A percentile compares a stretch with the other conserved stretches of the same genome.
These are phyloP conservation scores for Hymenoscyphus fraxineus DNA, from an alignment of 2,329 filamentous ascomycete species.

Conservation along the genomic window DNA sequence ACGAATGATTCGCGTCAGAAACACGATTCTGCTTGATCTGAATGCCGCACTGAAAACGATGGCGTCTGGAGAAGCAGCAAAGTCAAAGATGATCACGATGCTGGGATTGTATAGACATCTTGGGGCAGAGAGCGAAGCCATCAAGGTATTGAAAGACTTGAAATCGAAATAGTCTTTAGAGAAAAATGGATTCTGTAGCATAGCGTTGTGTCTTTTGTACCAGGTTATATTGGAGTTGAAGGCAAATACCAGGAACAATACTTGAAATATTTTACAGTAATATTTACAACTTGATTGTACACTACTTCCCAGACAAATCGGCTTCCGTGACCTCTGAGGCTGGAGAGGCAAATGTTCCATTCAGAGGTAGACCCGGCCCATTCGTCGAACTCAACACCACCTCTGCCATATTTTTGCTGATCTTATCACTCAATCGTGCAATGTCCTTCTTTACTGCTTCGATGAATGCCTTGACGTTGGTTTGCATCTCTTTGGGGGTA, in stretches of 20 bases:
- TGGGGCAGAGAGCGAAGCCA: constrained; percentile 55
- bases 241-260: constrained; percentile 28
- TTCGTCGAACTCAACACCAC: constrained; percentile 83
- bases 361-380: constrained; percentile 82
- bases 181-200: constrained; percentile 33
- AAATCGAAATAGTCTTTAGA: constrained; percentile 22
- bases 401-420: constrained; percentile 69
- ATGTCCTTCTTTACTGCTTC: constrained; percentile 76
- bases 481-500: constrained; percentile 78
- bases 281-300: constrained; percentile 32
- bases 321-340: constrained; percentile 53
- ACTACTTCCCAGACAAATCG: constrained; percentile 46
- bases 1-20: constrained; percentile 54
- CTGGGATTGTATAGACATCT: constrained; percentile 59
- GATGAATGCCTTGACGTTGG: constrained; percentile 78
- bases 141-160: constrained; percentile 43
- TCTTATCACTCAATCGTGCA: constrained; percentile 56
- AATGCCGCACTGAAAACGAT: constrained; percentile 59
- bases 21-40: constrained; percentile 62
- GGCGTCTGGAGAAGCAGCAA: constrained; percentile 38
- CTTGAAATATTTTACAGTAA: constrained; percentile 38
- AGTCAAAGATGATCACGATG: constrained; percentile 48
- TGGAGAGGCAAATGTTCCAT: constrained; percentile 67
- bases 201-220: constrained; percentile 38
- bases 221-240: constrained; percentile 37